Percentiles rank a stretch among this genome's conserved stretches.
Evolutionary conservation across 495 filamentous ascomycete species (phyloP).

Genomic region (Achaetomiella virescens): DNA sequence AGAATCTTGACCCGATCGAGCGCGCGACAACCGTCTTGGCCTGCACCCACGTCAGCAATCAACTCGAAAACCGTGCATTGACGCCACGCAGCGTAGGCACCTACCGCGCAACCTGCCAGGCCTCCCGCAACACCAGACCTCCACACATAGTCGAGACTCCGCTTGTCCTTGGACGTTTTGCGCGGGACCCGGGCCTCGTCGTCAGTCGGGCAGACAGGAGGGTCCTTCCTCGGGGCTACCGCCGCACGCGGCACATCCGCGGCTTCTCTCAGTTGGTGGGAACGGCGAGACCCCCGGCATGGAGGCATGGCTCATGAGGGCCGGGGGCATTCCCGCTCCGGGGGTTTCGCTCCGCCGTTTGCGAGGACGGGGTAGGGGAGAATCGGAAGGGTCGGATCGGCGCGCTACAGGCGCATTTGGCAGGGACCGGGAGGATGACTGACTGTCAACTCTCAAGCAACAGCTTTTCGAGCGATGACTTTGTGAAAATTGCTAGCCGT

Average conservation of each 20-base stretch:
- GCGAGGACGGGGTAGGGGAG: conserved; percentile 5
- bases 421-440: not conserved
- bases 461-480: not conserved
- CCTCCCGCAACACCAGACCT: conserved; percentile 81
- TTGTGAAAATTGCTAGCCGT: not conserved
- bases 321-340: conserved; percentile 44
- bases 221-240: conserved; percentile 16
- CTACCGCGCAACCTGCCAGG: conserved; percentile 77
- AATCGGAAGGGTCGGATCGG: not conserved
- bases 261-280: conserved; percentile 30
- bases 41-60: conserved; percentile 36
- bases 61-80: not conserved
- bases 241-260: conserved; percentile 23
- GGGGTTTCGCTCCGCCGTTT: conserved; percentile 15
- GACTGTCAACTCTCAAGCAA: not conserved
- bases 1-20: conserved; percentile 98
- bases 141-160: conserved; percentile 74
- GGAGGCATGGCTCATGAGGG: conserved; percentile 43
- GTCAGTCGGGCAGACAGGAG: conserved; percentile 32
- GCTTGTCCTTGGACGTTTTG: conserved; percentile 48
- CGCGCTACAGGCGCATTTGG: conserved; percentile 19
- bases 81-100: conserved; percentile 17
- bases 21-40: conserved; percentile 91
- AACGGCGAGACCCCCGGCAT: conserved; percentile 38
- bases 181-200: conserved; percentile 32